Base-by-base conservation (phyloP, 1,139 yeast species). In the Hansenula lynferdii region DNA sequence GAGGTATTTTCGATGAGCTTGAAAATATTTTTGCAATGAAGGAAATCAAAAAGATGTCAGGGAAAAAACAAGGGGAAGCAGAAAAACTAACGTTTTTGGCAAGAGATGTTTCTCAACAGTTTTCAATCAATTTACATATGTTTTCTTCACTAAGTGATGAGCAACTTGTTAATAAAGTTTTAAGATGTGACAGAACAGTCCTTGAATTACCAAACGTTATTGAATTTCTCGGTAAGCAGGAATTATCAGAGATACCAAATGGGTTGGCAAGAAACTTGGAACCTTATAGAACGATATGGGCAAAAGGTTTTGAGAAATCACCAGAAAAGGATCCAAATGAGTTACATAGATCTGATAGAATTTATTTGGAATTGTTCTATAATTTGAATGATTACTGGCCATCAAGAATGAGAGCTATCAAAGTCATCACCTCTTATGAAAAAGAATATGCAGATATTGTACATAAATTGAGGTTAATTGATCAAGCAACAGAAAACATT, bases 381-480 rank as follows among this genome's bases (percentile, higher is more conserved):
- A 84, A 84, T 49, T 67, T 84, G 47, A 89, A 81, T 47, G 84
- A 81, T 44, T 85, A 85, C 51, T 85, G 95, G 95, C 72, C 77
- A 43, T 81, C 92, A 4, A 75, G 95, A 65, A 78, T 77, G 65
- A 68, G 94, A 49, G 85, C 90, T 1, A 62, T 85, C 45, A 71
- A 65, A 31, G 75, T 83, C 15, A 67, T 81, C 16, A 65, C 80
- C 1, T 64, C 72, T 18, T 84, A 72, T 56, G 87, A 82, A 50
- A 81, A 74, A 50, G 94, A 85, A 43, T 84, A 82, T 51, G 74
- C 70, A n/a, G 89, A 81, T 42, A 60, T 82, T 28, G 78, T 80
- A 12, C 45, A 53, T 8, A 84, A 83, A 51, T 62, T 84, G 44
- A 71, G 84, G 44, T 58, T 70, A 12, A 69, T 85, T 37, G 94